Evolutionary conservation across 2,329 filamentous ascomycete genomes (phyloP).

Genomic region (Ophiostoma tasmaniense): DNA sequence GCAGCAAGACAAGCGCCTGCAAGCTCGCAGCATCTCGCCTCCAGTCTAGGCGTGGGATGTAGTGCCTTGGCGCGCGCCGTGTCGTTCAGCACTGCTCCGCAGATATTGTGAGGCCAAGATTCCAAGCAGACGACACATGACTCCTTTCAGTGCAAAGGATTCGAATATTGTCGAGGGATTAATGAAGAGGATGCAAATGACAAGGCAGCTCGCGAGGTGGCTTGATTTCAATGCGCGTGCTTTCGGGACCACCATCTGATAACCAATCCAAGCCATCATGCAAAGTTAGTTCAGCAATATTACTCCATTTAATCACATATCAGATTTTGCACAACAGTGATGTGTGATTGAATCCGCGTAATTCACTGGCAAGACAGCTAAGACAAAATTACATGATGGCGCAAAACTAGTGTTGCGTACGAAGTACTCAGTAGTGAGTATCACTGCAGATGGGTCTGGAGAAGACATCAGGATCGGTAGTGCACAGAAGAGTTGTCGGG

Average conservation of each 20-base stretch:
- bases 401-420: too few species aligned
- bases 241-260: neutral
- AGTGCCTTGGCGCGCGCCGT: neutral
- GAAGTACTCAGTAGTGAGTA: too few species aligned
- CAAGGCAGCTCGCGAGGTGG: neutral
- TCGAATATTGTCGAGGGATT: neutral
- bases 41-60: neutral
- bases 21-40: neutral
- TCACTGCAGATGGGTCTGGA: neutral
- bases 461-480: too few species aligned
- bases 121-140: neutral
- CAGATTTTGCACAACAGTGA: neutral
- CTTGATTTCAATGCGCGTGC: too few species aligned
- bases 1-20: neutral
- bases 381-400: neutral
- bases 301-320: neutral
- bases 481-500: too few species aligned
- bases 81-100: neutral
- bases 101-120: neutral
- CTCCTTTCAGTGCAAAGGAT: neutral
- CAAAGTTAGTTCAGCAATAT: neutral
- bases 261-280: neutral
- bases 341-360: neutral
- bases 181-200: neutral
- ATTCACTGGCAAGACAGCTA: neutral